Evolutionary conservation across 1,139 yeast species (phyloP).

Genomic region (Trichomonascaceae sp.): DNA sequence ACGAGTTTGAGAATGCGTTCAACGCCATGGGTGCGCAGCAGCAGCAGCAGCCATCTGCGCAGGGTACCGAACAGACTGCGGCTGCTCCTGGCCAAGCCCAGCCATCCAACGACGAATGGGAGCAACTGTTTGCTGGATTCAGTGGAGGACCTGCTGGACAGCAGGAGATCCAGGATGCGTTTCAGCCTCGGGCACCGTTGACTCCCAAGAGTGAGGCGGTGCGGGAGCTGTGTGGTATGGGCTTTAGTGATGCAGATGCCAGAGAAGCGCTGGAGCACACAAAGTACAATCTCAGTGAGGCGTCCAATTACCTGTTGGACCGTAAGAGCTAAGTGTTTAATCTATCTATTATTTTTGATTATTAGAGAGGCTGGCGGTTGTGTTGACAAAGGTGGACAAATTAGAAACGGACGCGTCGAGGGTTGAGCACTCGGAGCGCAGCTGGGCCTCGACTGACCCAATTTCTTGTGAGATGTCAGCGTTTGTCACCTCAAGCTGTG

Average conservation of each 20-base stretch:
- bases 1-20: conserved; percentile 14
- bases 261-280: conserved; percentile 52
- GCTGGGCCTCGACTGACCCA: too few relatives aligned
- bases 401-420: too few relatives aligned
- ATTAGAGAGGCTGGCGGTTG: too few relatives aligned
- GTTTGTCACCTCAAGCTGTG: too few relatives aligned
- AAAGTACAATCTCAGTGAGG: conserved; percentile 68
- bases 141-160: conserved; percentile 22
- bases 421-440: too few relatives aligned
- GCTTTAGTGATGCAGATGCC: conserved; percentile 58
- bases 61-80: conserved; percentile 3
- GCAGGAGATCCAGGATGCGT: conserved; percentile 15
- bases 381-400: too few relatives aligned
- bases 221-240: conserved; percentile 81
- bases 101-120: conserved; percentile 62
- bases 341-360: too few relatives aligned
- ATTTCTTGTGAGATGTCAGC: too few relatives aligned
- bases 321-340: conserved; percentile 1
- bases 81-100: conserved; percentile 3
- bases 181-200: conserved; percentile 8
- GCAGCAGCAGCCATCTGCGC: conserved; percentile 1
- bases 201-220: conserved; percentile 28
- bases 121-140: conserved; percentile 82
- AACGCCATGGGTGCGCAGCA: conserved; percentile 1
- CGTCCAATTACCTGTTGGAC: conserved; percentile 73